phyloP scores from a whole-genome alignment of 202 grass and related monocot species.

The Hordeum pubiflorum region DNA sequence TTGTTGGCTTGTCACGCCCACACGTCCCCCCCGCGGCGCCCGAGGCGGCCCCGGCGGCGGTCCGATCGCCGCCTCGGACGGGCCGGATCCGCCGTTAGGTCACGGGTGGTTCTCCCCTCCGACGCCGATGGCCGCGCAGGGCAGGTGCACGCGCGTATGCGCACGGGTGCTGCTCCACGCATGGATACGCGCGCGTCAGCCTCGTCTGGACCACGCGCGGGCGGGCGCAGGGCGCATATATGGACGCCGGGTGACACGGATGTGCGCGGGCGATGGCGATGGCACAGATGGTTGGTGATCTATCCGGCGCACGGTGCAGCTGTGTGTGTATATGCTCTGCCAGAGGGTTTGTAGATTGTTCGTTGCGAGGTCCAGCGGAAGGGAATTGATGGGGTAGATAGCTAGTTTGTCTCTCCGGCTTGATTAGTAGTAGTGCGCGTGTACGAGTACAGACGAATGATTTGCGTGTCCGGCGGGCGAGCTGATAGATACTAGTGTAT shows the following conservation, averaged over 20 bases:
- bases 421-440: too few species aligned
- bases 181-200: not conserved
- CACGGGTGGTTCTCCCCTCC: slow-evolving; percentile 25
- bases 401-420: too few species aligned
- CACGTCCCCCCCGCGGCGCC: not conserved
- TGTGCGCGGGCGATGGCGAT: not conserved
- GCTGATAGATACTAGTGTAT: too few species aligned
- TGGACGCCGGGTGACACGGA: not conserved
- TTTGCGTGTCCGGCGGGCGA: too few species aligned
- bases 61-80: not conserved
- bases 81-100: slow-evolving; percentile 27
- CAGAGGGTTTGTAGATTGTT: not conserved
- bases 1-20: slow-evolving; percentile 36
- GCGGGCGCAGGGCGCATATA: not conserved
- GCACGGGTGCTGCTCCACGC: not conserved
- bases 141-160: not conserved
- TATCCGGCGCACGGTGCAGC: not conserved
- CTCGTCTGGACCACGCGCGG: not conserved
- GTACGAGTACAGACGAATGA: too few species aligned
- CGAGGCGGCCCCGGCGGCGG: not conserved
- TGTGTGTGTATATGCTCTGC: not conserved
- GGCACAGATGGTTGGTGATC: slow-evolving; percentile 4
- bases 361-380: not conserved
- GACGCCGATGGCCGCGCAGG: slow-evolving; percentile 11
- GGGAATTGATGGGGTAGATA: too few species aligned